Evolutionary conservation across 2,329 filamentous ascomycete genomes (phyloP).

Genomic region (Clarireedia paspali): DNA sequence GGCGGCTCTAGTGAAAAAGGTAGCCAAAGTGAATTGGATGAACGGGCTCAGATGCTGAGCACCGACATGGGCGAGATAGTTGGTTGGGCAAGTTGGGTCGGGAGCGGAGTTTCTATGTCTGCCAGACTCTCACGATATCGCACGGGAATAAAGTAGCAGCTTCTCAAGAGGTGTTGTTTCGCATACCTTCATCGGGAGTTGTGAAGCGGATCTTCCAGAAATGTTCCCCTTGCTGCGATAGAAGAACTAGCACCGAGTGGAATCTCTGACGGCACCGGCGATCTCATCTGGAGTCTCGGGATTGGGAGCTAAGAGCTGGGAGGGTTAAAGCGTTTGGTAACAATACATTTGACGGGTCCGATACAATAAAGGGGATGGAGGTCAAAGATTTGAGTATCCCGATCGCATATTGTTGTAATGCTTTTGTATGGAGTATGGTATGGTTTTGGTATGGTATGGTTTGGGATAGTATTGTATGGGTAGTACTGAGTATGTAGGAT

Average conservation of each 20-base stretch:
- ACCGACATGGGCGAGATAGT: background rate
- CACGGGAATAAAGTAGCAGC: background rate
- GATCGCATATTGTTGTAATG: slow-evolving; percentile 3
- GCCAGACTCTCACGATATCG: background rate
- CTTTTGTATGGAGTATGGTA: too few relatives aligned
- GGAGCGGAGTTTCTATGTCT: background rate
- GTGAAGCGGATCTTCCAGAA: slow-evolving; percentile 16
- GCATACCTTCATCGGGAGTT: slow-evolving; percentile 29
- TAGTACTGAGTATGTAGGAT: background rate
- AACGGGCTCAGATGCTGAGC: background rate
- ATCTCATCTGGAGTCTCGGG: slow-evolving; percentile 26
- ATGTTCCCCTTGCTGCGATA: slow-evolving; percentile 25
- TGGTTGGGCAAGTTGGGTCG: background rate
- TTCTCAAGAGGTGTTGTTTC: slow-evolving; percentile 1
- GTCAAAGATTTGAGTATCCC: background rate
- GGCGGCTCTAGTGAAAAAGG: background rate
- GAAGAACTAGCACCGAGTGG: slow-evolving; percentile 24
- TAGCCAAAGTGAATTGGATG: background rate
- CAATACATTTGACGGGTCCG: background rate
- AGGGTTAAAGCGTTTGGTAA: slow-evolving; percentile 1
- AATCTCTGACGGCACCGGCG: slow-evolving; percentile 21
- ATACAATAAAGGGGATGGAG: background rate
- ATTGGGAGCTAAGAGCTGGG: background rate
- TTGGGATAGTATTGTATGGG: background rate
- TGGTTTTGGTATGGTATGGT: too few relatives aligned